Conservation (phyloP, 192 early-diverging fungal species). For the Mortierella hygrophila region DNA sequence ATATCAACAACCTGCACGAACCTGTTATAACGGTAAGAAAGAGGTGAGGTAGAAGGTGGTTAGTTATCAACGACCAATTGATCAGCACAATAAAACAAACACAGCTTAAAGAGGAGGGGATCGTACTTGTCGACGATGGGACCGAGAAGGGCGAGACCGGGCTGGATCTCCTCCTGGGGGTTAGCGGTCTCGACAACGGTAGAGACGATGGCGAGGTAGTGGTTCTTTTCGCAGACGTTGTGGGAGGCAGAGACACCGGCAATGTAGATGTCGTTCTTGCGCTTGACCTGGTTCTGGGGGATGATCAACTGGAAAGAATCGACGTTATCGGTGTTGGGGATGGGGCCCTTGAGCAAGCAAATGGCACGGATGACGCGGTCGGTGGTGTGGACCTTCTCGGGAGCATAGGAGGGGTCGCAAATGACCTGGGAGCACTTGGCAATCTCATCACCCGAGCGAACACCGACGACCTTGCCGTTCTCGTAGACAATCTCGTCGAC, state of each 20-base stretch:
- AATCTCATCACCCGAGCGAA: slow-evolving; percentile 88
- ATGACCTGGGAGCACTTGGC: slow-evolving; percentile 92
- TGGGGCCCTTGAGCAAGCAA: slow-evolving; percentile 92
- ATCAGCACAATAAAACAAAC: neutral
- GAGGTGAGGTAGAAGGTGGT: neutral
- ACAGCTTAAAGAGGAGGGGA: neutral
- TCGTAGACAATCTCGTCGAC: slow-evolving; percentile 92
- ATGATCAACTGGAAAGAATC: slow-evolving; percentile 97
- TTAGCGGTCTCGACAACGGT: slow-evolving; percentile 93
- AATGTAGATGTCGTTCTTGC: slow-evolving; percentile 97
- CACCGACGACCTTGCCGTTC: slow-evolving; percentile 88
- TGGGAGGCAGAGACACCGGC: slow-evolving; percentile 91
- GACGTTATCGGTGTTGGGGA: slow-evolving; percentile 87
- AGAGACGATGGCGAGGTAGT: slow-evolving; percentile 96
- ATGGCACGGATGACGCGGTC: slow-evolving; percentile 95
- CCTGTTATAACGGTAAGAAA: slow-evolving; percentile 29
- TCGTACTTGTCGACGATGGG: slow-evolving; percentile 87
- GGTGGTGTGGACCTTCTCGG: slow-evolving; percentile 81
- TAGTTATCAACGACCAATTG: neutral
- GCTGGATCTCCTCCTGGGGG: slow-evolving; percentile 92
- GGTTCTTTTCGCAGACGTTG: slow-evolving; percentile 91
- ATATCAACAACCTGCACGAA: slow-evolving; percentile 90
- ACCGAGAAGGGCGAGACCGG: slow-evolving; percentile 91
- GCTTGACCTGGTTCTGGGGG: slow-evolving; percentile 96
- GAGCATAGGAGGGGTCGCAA: slow-evolving; percentile 96